Base-by-base conservation (phyloP, 768 basidiomycete genomes). In the Mycena sanguinolenta region DNA sequence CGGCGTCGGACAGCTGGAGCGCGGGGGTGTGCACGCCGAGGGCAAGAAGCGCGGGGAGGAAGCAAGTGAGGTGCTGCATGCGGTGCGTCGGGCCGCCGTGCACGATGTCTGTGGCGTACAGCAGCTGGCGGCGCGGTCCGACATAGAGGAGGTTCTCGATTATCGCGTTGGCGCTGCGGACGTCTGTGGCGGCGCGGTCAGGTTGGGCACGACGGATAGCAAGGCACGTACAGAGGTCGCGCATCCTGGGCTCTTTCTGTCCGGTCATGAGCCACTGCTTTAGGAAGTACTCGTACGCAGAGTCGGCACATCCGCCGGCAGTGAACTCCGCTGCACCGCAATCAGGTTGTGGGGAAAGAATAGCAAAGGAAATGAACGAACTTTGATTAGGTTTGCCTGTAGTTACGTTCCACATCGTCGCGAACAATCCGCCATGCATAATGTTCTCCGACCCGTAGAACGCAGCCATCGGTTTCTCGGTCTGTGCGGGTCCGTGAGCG, bases 221-320 rank as follows among this genome's bases (percentile, higher is more conserved):
- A 42, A 25, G n/a, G 44, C 42, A 72, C 88, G 53, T 75, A 92
- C 91, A 92, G 74, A 90, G 83, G 68, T 90, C 86, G 12, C 86
- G 82, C 28, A 82, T 83, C 42, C 82, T 83, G 70, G 77, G 81
- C 72, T 92, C 92, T 2, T 84, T 82, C 63, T 83, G 82, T 16
- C 83, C 87, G 3, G 87, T 87, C 46, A 92, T 80, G 21, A 93
- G 79, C 80, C 88, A 92, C 67, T 90, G 89, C 73, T 93, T 93
- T 54, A 93, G 84, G 34, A 89, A 84, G 76, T 92, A 92, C 75
- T 92, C 91, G 62, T 92, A 90, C 21, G 84, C 89, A 70, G 91
- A 92, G 73, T 92, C 91, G 1, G 90, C 87, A 27, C 79, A 83
- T 4, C 85, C 89, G 21, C 89, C 91, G 17, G 90, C 85, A 7